Conservation (phyloP, 1,284 basidiomycete genomes). For the Chalciporus sp. region DNA sequence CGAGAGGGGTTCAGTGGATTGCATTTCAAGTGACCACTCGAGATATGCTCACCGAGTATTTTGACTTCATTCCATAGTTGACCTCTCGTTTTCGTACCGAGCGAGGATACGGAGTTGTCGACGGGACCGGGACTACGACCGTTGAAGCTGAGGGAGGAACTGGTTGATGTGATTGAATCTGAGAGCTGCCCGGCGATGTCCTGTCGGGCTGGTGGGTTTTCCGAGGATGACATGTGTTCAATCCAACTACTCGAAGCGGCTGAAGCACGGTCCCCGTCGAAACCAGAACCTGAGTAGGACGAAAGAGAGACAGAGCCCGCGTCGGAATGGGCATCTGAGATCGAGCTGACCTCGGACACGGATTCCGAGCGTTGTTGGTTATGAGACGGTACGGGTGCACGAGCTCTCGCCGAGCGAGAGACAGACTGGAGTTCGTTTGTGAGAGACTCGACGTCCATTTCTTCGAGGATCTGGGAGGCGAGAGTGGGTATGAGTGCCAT, state of each 20-base stretch:
- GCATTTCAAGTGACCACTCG: background rate
- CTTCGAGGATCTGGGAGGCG: constrained; percentile 67
- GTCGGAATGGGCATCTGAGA: constrained; percentile 54
- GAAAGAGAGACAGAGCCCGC: constrained; percentile 46
- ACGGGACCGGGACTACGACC: constrained; percentile 1
- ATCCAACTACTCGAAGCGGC: constrained; percentile 55
- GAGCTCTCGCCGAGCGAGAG: constrained; percentile 27
- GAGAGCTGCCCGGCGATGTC: constrained; percentile 30
- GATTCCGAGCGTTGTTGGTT: constrained; percentile 34
- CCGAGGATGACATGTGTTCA: constrained; percentile 40
- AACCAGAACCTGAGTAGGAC: constrained; percentile 25
- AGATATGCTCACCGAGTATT: constrained; percentile 61
- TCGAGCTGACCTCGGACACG: constrained; percentile 41
- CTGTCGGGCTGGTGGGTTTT: constrained; percentile 1
- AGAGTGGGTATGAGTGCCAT: constrained; percentile 81
- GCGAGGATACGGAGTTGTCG: constrained; percentile 15
- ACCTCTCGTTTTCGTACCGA: constrained; percentile 52
- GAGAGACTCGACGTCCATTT: constrained; percentile 83
- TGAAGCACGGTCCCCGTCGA: constrained; percentile 34
- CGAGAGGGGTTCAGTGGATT: constrained; percentile 7
- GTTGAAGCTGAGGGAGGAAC: constrained; percentile 37
- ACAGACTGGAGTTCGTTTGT: constrained; percentile 64
- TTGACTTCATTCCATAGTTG: constrained; percentile 87
- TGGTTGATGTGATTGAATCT: constrained; percentile 42
- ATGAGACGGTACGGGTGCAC: constrained; percentile 18